These are phyloP conservation scores for Colletotrichum karsti DNA, from an alignment of 2,329 filamentous ascomycete species.

Conservation along the genomic window DNA sequence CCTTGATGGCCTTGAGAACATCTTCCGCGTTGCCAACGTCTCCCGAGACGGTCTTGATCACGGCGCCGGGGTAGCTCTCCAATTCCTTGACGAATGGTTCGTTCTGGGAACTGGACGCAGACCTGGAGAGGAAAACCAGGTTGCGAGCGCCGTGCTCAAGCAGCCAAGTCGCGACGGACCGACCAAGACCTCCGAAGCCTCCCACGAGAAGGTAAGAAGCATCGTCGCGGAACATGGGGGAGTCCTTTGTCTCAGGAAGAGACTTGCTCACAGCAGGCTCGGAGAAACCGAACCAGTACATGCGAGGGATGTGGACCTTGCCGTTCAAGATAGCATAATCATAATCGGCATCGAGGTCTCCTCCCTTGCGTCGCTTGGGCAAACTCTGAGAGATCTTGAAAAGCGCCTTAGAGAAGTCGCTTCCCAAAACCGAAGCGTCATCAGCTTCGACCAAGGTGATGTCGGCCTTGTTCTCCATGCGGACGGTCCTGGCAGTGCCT, in stretches of 20 bases:
- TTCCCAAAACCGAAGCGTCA: background rate
- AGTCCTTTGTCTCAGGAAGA: conserved; percentile 35
- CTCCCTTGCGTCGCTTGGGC: background rate
- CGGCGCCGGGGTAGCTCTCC: conserved; percentile 1
- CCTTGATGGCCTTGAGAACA: background rate
- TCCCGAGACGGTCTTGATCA: conserved; percentile 1
- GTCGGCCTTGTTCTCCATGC: conserved; percentile 36
- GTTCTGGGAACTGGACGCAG: conserved; percentile 18
- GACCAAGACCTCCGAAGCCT: conserved; percentile 41
- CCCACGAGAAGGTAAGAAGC: conserved; percentile 39
- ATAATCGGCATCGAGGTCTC: conserved; percentile 34
- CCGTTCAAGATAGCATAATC: conserved; percentile 40
- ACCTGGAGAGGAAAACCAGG: conserved; percentile 37
- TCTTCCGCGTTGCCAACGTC: conserved; percentile 2
- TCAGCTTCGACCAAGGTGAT: conserved; percentile 29
- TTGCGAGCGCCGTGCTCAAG: conserved; percentile 37
- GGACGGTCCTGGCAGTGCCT: conserved; percentile 39
- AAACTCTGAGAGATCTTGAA: conserved; percentile 10
- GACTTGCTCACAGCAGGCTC: conserved; percentile 28
- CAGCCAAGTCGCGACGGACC: conserved; percentile 39
- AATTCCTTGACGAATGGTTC: conserved; percentile 31
- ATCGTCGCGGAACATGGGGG: background rate
- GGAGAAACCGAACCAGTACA: conserved; percentile 21
- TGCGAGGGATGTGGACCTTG: conserved; percentile 35
- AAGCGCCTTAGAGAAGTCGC: background rate